phyloP scores from a whole-genome alignment of 306 rosid genomes.

The Pueraria montana region DNA sequence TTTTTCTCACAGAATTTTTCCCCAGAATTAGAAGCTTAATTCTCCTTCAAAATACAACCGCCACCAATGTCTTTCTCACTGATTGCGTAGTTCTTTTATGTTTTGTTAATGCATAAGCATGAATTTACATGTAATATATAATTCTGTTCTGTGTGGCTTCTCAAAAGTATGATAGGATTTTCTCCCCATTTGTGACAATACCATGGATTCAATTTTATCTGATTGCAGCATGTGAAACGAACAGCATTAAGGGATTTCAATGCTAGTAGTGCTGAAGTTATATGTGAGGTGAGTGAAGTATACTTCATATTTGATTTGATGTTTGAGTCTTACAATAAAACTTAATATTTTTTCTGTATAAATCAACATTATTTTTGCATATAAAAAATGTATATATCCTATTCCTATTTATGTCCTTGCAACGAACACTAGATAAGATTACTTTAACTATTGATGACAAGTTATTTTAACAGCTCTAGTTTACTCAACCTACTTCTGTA shows the following conservation, averaged over 20 bases:
- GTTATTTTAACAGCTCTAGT: neutral
- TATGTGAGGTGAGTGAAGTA: slow-evolving; percentile 74
- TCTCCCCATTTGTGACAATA: slow-evolving; percentile 1
- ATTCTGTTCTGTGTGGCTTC: slow-evolving; percentile 1
- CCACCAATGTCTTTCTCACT: neutral
- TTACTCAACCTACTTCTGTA: neutral
- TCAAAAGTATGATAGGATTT: neutral
- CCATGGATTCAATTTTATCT: slow-evolving; percentile 31
- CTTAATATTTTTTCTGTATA: neutral
- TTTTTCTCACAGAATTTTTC: too few species aligned
- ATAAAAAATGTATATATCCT: neutral
- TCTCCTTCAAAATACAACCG: neutral
- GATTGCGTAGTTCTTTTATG: neutral
- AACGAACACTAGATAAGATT: neutral
- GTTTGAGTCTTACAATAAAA: neutral
- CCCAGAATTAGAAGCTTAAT: neutral
- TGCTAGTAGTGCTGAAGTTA: slow-evolving; percentile 88
- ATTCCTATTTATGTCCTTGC: neutral
- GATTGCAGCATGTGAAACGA: slow-evolving; percentile 85
- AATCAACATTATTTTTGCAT: neutral
- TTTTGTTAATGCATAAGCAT: neutral
- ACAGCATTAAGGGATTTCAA: slow-evolving; percentile 72
- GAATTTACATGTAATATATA: neutral
- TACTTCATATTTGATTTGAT: slow-evolving; percentile 13
- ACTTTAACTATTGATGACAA: neutral